These are phyloP conservation scores for Phragmites australis DNA, from an alignment of 176 grass and related monocot genomes.

Conservation along the genomic window DNA sequence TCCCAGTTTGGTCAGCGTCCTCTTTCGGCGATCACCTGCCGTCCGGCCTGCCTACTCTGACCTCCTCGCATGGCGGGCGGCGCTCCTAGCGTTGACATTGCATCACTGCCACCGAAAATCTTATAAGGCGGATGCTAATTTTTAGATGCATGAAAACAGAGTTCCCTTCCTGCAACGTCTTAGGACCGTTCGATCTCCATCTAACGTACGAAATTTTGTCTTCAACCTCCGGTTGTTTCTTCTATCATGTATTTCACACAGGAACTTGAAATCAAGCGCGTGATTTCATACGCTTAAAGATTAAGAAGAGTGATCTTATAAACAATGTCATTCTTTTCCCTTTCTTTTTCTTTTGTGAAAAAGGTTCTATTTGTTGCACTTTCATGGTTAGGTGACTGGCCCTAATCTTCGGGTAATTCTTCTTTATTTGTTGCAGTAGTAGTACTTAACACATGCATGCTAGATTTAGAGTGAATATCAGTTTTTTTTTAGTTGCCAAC, in stretches of 20 bases:
- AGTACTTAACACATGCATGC: no score
- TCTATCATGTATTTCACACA: no score
- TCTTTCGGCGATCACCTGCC: background rate
- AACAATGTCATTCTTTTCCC: background rate
- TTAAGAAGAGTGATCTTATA: background rate
- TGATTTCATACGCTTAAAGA: no score
- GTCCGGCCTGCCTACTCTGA: slow-evolving; percentile 18
- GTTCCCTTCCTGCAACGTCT: no score
- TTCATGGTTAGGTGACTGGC: background rate
- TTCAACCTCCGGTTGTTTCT: no score
- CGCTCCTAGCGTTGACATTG: slow-evolving; percentile 33
- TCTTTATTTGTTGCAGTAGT: background rate
- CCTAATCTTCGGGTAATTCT: no score
- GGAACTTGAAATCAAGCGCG: no score
- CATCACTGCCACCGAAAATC: background rate
- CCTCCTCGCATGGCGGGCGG: slow-evolving; percentile 1
- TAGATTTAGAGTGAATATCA: no score
- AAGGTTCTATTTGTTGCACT: background rate
- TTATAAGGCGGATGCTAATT: no score
- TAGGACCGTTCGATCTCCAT: no score
- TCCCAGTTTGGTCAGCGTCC: slow-evolving; percentile 26
- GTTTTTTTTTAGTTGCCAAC: background rate
- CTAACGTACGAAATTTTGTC: no score
- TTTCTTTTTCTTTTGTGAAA: background rate
- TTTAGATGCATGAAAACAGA: no score